phyloP scores from a whole-genome alignment of 306 rosid species.

The Medicago lupulina region DNA sequence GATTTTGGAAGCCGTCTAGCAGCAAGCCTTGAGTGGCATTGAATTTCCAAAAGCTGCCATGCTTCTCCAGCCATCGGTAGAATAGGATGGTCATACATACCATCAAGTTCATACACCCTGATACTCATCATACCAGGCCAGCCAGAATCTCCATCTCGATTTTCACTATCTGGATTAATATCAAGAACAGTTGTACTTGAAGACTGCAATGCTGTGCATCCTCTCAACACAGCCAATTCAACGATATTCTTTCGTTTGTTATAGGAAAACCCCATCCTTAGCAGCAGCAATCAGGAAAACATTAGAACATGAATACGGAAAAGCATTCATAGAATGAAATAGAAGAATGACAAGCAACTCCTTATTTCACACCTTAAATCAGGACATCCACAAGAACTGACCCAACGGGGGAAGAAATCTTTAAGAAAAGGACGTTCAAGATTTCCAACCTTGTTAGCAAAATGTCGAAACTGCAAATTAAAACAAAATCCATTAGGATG shows the following conservation, averaged over 20 bases:
- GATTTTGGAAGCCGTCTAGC: conserved; percentile 93
- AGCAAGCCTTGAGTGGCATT: conserved; percentile 92
- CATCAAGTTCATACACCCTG: conserved; percentile 94
- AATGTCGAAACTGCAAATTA: conserved; percentile 90
- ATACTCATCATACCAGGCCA: conserved; percentile 99
- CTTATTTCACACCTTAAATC: conserved; percentile 67
- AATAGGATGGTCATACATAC: conserved; percentile 96
- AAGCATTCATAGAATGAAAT: conserved; percentile 32
- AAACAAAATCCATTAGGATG: not conserved
- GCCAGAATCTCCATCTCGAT: conserved; percentile 80
- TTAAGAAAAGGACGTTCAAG: conserved; percentile 99
- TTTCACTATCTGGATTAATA: conserved; percentile 69
- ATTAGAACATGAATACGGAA: conserved; percentile 44
- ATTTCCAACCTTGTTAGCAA: conserved; percentile 96
- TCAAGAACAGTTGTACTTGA: conserved; percentile 63
- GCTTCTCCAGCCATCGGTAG: conserved; percentile 94
- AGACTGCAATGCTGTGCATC: conserved; percentile 70
- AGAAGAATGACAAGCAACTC: conserved; percentile 31
- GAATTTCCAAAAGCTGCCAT: conserved; percentile 91
- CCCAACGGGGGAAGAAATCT: conserved; percentile 98
- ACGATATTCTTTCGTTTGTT: conserved; percentile 94
- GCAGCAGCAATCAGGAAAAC: conserved; percentile 37
- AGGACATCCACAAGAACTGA: conserved; percentile 92
- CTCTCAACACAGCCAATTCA: conserved; percentile 94
- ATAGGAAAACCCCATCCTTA: conserved; percentile 93